Base-by-base conservation (phyloP, 129 eudicot genomes). In the Scalesia atractyloides region DNA sequence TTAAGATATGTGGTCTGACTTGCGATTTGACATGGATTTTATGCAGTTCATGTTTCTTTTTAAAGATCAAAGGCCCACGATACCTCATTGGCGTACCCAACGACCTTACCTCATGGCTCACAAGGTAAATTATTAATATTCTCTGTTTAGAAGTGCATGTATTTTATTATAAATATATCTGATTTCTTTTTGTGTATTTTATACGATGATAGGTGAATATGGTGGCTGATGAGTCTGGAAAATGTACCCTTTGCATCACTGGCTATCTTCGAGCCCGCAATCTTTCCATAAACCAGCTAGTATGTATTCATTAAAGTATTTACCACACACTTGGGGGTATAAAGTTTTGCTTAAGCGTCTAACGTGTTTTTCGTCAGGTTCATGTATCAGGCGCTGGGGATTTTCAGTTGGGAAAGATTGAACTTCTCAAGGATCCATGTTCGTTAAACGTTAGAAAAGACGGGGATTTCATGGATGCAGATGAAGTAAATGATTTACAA, bases 321-420 rank as follows among this genome's bases (percentile, higher is more conserved):
- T 66, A 52, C 9, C 11, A 4, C 54, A 13, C 15, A 24, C 50
- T n/a, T 79, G 58, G 51, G 39, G 43, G n/a, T n/a, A 15, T 15
- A 13, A 10, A 44, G 57, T 22, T 30, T 16, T 3, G 54, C 62
- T 72, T 53, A 26, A 39, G 60, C 78, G 34, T 63, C 84, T 73
- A 73, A 79, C 71, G 66, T 68, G 52, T 18, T 75, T 73, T 66
- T 75, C 67, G 52, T 76, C 83, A 95, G 99, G 96, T 95, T 70
- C 99, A 95, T 83, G 84, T 95, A 39, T 74, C 99, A 19, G 99
- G 99, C 54, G 99, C 94, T 5, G 99, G 99, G 68, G 99, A 95
- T 82, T 95, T 82, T 86, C 97, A 88, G 73, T 69, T 95, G 78
- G 82, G 81, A 73, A 91, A 86, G 75, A 85, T 83, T 82, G 99